Percentiles rank a stretch among this genome's conserved stretches.
Evolutionary conservation across 1,284 basidiomycete genomes (phyloP).

Genomic region (Farysia itapuensis): DNA sequence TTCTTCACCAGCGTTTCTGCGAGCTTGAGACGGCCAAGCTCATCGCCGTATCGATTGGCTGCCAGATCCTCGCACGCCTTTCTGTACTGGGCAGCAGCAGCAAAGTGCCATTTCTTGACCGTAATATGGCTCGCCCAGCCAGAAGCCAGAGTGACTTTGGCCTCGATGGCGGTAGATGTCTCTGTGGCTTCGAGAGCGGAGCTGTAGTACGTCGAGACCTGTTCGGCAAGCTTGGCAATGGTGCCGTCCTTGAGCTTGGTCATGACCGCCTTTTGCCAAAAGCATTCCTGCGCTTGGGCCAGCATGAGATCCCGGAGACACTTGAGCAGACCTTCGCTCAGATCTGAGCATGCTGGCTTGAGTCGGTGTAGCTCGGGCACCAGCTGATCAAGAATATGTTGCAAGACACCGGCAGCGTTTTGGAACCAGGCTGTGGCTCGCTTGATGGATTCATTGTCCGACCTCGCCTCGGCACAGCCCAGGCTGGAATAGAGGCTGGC

Average conservation of each 20-base stretch:
- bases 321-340: conserved; percentile 66
- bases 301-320: conserved; percentile 78
- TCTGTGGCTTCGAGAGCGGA: conserved; percentile 19
- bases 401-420: conserved; percentile 43
- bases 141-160: conserved; percentile 62
- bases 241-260: conserved; percentile 78
- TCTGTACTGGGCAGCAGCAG: conserved; percentile 84
- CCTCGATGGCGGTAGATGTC: neutral
- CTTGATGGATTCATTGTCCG: conserved; percentile 51
- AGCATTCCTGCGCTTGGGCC: conserved; percentile 94
- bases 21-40: conserved; percentile 48
- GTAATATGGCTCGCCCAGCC: conserved; percentile 80
- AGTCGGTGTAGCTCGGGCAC: conserved; percentile 19
- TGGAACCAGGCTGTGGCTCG: conserved; percentile 49
- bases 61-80: conserved; percentile 90
- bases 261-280: conserved; percentile 87
- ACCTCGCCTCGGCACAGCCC: conserved; percentile 38
- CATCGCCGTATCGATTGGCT: conserved; percentile 63
- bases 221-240: conserved; percentile 80
- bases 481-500: conserved; percentile 45
- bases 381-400: conserved; percentile 31
- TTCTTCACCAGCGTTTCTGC: conserved; percentile 67
- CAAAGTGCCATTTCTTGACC: conserved; percentile 82
- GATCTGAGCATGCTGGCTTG: conserved; percentile 35
- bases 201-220: conserved; percentile 63